phyloP scores from a whole-genome alignment of 305 asterid species.

The Rubia peregrina region DNA sequence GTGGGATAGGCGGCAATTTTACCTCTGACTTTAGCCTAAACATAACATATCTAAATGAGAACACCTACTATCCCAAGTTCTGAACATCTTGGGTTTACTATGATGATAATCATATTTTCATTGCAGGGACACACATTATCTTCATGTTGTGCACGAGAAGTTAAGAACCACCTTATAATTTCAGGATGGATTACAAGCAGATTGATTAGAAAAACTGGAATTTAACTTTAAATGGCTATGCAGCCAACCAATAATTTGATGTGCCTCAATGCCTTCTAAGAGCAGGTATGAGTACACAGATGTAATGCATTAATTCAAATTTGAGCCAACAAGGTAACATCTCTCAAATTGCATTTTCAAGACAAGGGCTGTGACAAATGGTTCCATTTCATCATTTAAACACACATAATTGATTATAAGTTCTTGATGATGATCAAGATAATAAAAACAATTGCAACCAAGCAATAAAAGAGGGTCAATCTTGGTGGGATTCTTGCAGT shows the following conservation, averaged over 20 bases:
- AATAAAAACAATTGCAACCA: background rate
- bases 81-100: background rate
- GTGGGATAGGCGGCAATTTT: background rate
- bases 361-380: background rate
- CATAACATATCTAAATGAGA: background rate
- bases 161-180: background rate
- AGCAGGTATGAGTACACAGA: background rate
- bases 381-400: background rate
- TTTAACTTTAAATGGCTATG: background rate
- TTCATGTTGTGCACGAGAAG: background rate
- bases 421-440: background rate
- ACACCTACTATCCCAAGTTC: background rate
- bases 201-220: background rate
- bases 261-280: background rate
- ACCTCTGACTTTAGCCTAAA: background rate
- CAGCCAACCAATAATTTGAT: background rate
- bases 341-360: background rate
- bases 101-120: background rate
- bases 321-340: background rate
- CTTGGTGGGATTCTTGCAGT: conserved; percentile 3
- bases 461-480: background rate
- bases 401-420: background rate
- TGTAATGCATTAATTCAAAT: background rate
- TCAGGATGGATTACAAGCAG: background rate
- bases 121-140: background rate